A percentile compares a stretch with the other conserved stretches of the same genome.
These are phyloP conservation scores for Yarrowia osloensis DNA, from an alignment of 805 yeast species.

Conservation along the genomic window DNA sequence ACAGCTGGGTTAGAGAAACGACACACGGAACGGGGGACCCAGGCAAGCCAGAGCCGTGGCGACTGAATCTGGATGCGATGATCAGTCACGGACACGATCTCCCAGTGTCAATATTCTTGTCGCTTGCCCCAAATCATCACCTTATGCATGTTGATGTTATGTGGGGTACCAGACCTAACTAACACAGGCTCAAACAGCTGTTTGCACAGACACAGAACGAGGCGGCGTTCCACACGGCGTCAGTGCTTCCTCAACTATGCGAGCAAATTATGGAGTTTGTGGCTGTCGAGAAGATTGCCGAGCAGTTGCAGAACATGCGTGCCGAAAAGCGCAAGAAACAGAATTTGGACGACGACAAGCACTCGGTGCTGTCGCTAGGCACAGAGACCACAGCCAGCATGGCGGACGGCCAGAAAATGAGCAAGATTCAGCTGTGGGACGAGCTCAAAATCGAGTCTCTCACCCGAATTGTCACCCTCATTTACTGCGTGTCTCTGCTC, in stretches of 20 bases:
- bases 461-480: conserved; percentile 68
- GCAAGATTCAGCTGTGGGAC: conserved; percentile 78
- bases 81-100: not conserved
- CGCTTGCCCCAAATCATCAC: not conserved
- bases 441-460: conserved; percentile 74
- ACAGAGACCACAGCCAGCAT: conserved; percentile 30
- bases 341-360: conserved; percentile 28
- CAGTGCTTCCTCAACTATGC: conserved; percentile 74
- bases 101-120: not conserved
- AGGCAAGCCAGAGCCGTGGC: not conserved
- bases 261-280: conserved; percentile 61
- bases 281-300: conserved; percentile 73
- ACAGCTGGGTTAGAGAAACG: conserved; percentile 41
- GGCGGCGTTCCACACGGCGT: conserved; percentile 78
- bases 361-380: conserved; percentile 34
- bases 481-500: conserved; percentile 68
- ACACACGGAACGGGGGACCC: not conserved
- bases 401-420: conserved; percentile 38
- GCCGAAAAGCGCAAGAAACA: conserved; percentile 29
- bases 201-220: conserved; percentile 92
- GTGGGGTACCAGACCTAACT: conserved; percentile 6
- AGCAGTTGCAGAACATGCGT: conserved; percentile 65
- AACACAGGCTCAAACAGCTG: conserved; percentile 59
- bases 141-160: not conserved
- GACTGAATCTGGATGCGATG: too few relatives aligned